These are phyloP conservation scores for Leptographium wingfieldii DNA, from an alignment of 2,329 filamentous ascomycete species.

Conservation along the genomic window DNA sequence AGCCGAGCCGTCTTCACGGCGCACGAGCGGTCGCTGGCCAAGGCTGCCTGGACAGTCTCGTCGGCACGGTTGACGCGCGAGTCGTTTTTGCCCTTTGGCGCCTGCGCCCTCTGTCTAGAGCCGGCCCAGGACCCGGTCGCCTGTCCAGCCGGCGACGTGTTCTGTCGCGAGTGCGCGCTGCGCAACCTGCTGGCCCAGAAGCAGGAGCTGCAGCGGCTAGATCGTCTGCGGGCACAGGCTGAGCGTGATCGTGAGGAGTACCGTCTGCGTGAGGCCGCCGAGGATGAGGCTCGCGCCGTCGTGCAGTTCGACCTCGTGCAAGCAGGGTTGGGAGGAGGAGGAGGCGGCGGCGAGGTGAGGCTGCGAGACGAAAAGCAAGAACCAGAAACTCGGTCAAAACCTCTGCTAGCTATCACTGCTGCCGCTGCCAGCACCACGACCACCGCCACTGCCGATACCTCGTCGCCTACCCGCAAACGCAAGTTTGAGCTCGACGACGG, in stretches of 20 bases:
- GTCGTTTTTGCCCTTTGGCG: conserved; percentile 83
- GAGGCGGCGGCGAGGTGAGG: conserved; percentile 16
- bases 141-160: conserved; percentile 75
- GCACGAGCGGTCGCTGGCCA: conserved; percentile 74
- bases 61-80: conserved; percentile 79
- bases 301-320: conserved; percentile 77
- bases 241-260: conserved; percentile 50
- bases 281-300: conserved; percentile 58
- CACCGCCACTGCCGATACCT: not conserved
- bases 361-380: no score
- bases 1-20: conserved; percentile 88
- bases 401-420: not conserved
- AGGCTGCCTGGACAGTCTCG: conserved; percentile 68
- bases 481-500: conserved; percentile 73
- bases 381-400: conserved; percentile 24
- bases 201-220: conserved; percentile 76
- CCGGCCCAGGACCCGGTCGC: conserved; percentile 71
- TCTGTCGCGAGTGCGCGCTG: conserved; percentile 90
- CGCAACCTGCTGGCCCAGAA: conserved; percentile 83
- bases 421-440: not conserved
- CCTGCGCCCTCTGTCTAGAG: conserved; percentile 77
- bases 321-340: conserved; percentile 40
- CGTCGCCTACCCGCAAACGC: conserved; percentile 42
- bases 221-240: conserved; percentile 50
- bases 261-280: conserved; percentile 48